Conservation (phyloP, 1,284 basidiomycete genomes). For the Sparassis latifolia region DNA sequence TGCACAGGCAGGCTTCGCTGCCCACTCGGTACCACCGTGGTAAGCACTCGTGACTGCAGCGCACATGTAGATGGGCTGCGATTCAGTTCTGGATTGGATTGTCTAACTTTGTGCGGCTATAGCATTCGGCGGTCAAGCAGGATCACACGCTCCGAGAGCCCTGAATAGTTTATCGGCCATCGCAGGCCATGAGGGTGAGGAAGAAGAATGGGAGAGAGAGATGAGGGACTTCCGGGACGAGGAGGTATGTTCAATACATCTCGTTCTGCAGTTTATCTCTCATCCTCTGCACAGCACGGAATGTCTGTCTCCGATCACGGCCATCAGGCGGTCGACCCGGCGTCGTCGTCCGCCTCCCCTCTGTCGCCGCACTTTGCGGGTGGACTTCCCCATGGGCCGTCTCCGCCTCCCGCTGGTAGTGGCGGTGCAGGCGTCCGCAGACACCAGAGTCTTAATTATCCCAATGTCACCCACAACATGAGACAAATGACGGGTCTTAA, state of each 20-base stretch:
- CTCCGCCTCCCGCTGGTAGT: conserved; percentile 57
- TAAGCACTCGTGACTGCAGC: conserved; percentile 26
- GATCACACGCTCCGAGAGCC: conserved; percentile 61
- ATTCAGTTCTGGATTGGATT: background rate
- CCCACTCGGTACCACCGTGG: conserved; percentile 77
- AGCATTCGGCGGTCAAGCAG: conserved; percentile 47
- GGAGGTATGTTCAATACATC: conserved; percentile 45
- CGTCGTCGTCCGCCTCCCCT: conserved; percentile 45
- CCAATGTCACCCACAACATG: conserved; percentile 40
- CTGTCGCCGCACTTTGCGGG: conserved; percentile 53
- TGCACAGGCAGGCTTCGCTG: conserved; percentile 75
- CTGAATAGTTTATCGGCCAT: conserved; percentile 77
- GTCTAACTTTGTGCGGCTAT: background rate
- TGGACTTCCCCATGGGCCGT: conserved; percentile 41
- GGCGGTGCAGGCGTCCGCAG: conserved; percentile 63
- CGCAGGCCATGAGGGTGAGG: conserved; percentile 76
- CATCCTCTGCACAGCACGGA: conserved; percentile 10
- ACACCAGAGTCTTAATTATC: conserved; percentile 73
- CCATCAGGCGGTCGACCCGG: conserved; percentile 45
- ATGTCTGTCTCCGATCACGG: conserved; percentile 33
- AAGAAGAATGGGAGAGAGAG: conserved; percentile 76
- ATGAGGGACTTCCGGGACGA: conserved; percentile 51
- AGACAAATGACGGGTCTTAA: conserved; percentile 52
- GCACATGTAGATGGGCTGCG: background rate
- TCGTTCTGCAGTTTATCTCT: conserved; percentile 2